Conservation (phyloP, 495 filamentous ascomycete genomes). For the Neurospora terricola region DNA sequence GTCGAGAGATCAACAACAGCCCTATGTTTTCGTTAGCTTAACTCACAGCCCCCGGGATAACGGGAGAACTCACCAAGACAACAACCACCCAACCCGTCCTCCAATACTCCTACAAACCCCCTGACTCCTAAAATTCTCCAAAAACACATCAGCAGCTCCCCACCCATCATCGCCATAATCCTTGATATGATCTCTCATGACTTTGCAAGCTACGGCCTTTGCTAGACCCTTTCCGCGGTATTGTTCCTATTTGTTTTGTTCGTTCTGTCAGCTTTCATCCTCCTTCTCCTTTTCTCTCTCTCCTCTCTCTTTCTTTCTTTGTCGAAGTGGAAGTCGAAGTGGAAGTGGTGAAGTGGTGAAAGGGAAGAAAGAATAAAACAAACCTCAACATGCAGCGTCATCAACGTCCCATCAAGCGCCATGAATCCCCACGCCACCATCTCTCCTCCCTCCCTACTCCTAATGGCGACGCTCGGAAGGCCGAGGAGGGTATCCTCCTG, state of each 20-base stretch:
- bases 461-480: background rate
- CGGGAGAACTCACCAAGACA: constrained; percentile 19
- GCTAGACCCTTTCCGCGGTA: constrained; percentile 36
- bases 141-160: constrained; percentile 34
- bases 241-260: constrained; percentile 14
- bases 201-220: constrained; percentile 30
- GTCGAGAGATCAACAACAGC: constrained; percentile 12
- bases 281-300: too few species aligned
- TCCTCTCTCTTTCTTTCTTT: too few species aligned
- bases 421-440: constrained; percentile 37
- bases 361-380: background rate
- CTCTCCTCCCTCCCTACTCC: constrained; percentile 2
- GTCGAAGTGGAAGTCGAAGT: background rate
- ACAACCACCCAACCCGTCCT: constrained; percentile 24
- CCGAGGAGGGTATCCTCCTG: constrained; percentile 10
- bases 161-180: constrained; percentile 29
- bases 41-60: too few species aligned
- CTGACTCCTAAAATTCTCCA: constrained; percentile 30
- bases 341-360: too few species aligned
- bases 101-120: constrained; percentile 34
- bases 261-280: background rate
- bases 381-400: constrained; percentile 27
- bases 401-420: constrained; percentile 25
- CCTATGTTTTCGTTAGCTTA: background rate
- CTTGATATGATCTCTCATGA: constrained; percentile 28